Evolutionary conservation across 176 grass and related monocot genomes (phyloP).

Genomic region (Eragrostis nindensis): DNA sequence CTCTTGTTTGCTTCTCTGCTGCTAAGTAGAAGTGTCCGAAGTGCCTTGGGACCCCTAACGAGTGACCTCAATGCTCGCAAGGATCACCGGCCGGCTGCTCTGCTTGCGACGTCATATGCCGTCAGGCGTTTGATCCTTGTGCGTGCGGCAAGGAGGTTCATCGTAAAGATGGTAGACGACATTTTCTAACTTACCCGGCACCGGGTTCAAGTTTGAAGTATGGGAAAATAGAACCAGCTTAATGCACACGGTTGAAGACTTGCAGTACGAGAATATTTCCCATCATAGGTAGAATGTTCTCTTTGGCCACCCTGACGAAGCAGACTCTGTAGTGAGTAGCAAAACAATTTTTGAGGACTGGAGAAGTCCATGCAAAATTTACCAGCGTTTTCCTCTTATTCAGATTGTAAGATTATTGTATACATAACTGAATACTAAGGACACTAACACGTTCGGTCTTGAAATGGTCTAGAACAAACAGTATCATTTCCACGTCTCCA

Average conservation of each 20-base stretch:
- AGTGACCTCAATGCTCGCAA: constrained; percentile 20
- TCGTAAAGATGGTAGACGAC: neutral
- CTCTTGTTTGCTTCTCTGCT: constrained; percentile 27
- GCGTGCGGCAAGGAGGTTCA: neutral
- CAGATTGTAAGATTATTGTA: neutral
- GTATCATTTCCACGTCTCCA: constrained; percentile 16
- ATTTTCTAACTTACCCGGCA: neutral
- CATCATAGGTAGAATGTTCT: neutral
- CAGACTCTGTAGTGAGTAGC: neutral
- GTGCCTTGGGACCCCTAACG: constrained; percentile 28
- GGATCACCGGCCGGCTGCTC: constrained; percentile 10
- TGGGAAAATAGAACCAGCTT: neutral
- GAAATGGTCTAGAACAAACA: constrained; percentile 7
- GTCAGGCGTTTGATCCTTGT: constrained; percentile 35
- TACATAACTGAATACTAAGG: constrained; percentile 29
- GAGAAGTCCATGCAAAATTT: neutral
- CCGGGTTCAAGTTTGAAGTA: constrained; percentile 4
- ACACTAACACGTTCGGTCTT: neutral
- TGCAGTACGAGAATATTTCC: neutral
- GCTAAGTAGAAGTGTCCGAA: neutral
- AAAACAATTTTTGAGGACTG: neutral
- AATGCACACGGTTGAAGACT: neutral
- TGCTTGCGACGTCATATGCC: constrained; percentile 35
- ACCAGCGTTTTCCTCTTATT: neutral
- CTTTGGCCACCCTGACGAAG: neutral